Percentiles rank a stretch among this genome's conserved stretches.
Evolutionary conservation across 2,329 filamentous ascomycete genomes (phyloP).

Genomic region (Escovopsis sp.): DNA sequence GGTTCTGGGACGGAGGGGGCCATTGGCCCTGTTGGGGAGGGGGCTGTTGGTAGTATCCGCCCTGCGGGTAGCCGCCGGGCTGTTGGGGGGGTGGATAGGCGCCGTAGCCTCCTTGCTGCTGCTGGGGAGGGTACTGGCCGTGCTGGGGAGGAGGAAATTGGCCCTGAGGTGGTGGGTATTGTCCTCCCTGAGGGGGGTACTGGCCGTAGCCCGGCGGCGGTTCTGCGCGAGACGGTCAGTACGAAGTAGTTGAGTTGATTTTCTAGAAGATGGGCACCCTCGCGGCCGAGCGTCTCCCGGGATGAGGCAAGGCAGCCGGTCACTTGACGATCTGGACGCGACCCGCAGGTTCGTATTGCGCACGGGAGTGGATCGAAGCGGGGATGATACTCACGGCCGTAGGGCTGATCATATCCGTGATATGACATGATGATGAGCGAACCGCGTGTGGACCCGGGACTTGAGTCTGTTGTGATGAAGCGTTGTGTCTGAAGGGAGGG

Average conservation of each 20-base stretch:
- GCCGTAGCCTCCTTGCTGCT: slow-evolving; percentile 18
- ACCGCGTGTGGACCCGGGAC: no score
- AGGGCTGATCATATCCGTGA: slow-evolving; percentile 15
- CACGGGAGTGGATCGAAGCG: not conserved
- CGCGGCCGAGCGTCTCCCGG: not conserved
- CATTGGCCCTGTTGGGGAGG: slow-evolving; percentile 13
- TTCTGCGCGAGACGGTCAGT: slow-evolving; percentile 12
- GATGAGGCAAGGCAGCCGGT: not conserved
- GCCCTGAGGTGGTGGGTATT: slow-evolving; percentile 7
- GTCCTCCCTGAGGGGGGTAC: slow-evolving; percentile 16
- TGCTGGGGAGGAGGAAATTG: slow-evolving; percentile 7
- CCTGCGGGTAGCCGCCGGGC: slow-evolving; percentile 20
- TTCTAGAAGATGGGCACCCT: not conserved
- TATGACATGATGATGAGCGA: slow-evolving; percentile 22
- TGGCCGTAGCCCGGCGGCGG: slow-evolving; percentile 25
- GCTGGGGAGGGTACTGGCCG: slow-evolving; percentile 15
- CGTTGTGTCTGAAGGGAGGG: no score
- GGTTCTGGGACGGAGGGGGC: slow-evolving; percentile 11
- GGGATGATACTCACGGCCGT: slow-evolving; percentile 20
- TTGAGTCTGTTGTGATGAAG: no score
- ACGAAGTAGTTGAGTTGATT: no score
- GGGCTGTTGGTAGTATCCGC: slow-evolving; percentile 16
- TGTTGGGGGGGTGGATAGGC: slow-evolving; percentile 13
- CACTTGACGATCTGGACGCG: not conserved
- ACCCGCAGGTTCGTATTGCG: no score